Evolutionary conservation across 148 eudicot species (phyloP), one percentile per base, ranked within the genome.

Genomic region (Bassia scoparia): DNA sequence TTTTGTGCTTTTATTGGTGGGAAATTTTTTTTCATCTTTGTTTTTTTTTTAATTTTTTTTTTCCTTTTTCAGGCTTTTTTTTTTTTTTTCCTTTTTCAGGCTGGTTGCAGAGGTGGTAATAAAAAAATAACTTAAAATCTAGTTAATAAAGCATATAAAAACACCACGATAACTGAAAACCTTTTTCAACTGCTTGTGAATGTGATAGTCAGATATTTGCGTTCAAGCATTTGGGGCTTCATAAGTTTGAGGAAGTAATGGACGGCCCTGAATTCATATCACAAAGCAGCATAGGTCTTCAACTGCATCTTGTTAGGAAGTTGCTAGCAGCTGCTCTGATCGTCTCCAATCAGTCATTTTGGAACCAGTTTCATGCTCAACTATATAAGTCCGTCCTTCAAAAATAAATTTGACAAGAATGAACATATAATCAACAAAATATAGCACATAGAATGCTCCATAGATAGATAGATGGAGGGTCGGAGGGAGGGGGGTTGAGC

Each of bases 151-250:
- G 81, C 38, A 67, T 48, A 52, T 21, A 53, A 72, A 24, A 23
- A 77, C 48, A 77, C 59, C 43, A 55, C 49, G 48, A 68, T 72
- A 46, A 72, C 73, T 67, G 72, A 67, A 67, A 20, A 50, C 67
- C 68, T 78, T 58, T n/a, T 43, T 48, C 37, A 14, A 21, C 55
- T n/a, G 67, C 63, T 37, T 12, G 62, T 50, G 20, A 24, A 14
- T 33, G 41, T 50, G 69, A 63, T 21, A 38, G 52, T 77, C 67
- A 44, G 37, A 63, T n/a, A 54, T 35, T 41, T 61, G 71, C 54
- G 50, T 63, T n/a, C 66, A 31, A 70, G 46, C 70, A 69, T 41
- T 29, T 38, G 55, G 63, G 56, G 73, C 74, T 73, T 72, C 44
- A 53, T 16, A 48, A 56, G 20, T 78, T 26, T 56, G 60, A 13